phyloP scores from a whole-genome alignment of 1,139 yeast species.

The Hemisphaericaspora xylofermentans region DNA sequence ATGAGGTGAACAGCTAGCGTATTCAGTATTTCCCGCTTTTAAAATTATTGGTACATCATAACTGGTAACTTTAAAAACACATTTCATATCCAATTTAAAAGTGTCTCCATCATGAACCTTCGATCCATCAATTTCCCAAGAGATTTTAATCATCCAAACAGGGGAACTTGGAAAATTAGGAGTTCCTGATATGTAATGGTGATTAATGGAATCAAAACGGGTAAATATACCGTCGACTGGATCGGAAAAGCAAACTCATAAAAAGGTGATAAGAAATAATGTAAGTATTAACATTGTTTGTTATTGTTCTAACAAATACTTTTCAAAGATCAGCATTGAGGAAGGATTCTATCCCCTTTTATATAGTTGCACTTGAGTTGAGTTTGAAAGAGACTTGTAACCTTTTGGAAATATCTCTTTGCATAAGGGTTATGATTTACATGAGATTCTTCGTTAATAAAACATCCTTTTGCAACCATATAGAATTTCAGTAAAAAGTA shows the following conservation, averaged over 20 bases:
- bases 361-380: too few species aligned
- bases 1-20: constrained; percentile 29
- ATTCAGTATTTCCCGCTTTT: constrained; percentile 23
- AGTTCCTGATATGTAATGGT: too few species aligned
- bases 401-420: too few species aligned
- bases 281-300: not conserved
- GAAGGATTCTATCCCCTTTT: too few species aligned
- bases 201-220: constrained; percentile 4
- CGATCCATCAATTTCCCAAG: constrained; percentile 24
- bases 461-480: too few species aligned
- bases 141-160: constrained; percentile 21
- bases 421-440: too few species aligned
- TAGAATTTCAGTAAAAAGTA: too few species aligned
- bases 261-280: not conserved
- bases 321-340: too few species aligned
- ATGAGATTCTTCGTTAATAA: too few species aligned
- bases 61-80: constrained; percentile 26
- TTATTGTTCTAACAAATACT: too few species aligned
- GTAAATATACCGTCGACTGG: constrained; percentile 8
- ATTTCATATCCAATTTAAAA: constrained; percentile 24
- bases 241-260: not conserved
- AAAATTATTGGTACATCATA: constrained; percentile 14
- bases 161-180: constrained; percentile 20
- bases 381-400: too few species aligned
- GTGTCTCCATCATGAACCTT: constrained; percentile 25